Conservation (phyloP, 495 filamentous ascomycete genomes). For the Apodospora peruviana region DNA sequence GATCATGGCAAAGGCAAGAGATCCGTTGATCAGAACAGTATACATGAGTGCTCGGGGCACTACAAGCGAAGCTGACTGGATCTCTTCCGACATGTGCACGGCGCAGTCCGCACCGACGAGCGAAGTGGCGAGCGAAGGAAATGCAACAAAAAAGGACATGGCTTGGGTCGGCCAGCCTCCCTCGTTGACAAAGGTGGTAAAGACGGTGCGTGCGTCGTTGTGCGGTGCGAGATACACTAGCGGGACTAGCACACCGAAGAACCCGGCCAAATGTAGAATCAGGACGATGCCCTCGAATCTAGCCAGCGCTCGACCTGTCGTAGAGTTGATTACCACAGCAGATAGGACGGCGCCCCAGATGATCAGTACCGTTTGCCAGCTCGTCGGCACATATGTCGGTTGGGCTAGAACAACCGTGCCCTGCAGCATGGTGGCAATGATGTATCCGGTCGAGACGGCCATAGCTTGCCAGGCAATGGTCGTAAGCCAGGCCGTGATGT, state of each 20-base stretch:
- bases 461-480: conserved; percentile 1
- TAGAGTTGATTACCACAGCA: conserved; percentile 36
- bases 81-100: conserved; percentile 51
- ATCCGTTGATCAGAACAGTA: conserved; percentile 35
- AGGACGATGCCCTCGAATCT: conserved; percentile 38
- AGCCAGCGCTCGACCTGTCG: conserved; percentile 29
- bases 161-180: conserved; percentile 41
- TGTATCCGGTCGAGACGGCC: conserved; percentile 17
- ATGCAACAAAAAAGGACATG: conserved; percentile 26
- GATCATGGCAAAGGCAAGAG: conserved; percentile 44
- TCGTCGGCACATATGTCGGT: conserved; percentile 21
- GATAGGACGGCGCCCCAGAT: conserved; percentile 31
- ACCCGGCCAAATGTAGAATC: conserved; percentile 40
- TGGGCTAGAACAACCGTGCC: conserved; percentile 41
- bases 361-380: conserved; percentile 36
- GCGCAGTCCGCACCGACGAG: conserved; percentile 23
- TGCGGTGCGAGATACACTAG: conserved; percentile 32
- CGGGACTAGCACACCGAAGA: conserved; percentile 45
- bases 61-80: conserved; percentile 37
- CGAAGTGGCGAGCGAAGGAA: conserved; percentile 9
- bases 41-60: conserved; percentile 44
- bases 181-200: conserved; percentile 38
- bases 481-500: conserved; percentile 5
- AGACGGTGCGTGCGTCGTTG: conserved; percentile 13
- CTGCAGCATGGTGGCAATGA: conserved; percentile 38